phyloP scores from a whole-genome alignment of 805 yeast species.

The Ogataea pini region DNA sequence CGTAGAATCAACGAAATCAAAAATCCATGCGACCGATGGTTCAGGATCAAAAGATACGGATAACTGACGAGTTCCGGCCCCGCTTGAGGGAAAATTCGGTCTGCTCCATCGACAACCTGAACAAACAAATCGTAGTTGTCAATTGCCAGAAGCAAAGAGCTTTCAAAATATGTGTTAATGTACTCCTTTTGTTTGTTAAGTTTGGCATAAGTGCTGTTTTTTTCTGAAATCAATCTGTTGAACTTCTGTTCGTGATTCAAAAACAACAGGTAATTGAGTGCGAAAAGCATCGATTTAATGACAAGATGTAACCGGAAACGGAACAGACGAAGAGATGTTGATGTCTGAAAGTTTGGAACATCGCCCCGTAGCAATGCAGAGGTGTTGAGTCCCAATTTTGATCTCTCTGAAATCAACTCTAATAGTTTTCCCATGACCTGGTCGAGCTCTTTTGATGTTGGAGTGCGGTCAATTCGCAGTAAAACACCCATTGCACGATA shows the following conservation, averaged over 20 bases:
- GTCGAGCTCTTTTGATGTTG: conserved; percentile 36
- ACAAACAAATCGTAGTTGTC: conserved; percentile 40
- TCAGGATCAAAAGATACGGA: conserved; percentile 52
- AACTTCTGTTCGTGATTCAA: conserved; percentile 41
- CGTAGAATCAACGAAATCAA: conserved; percentile 56
- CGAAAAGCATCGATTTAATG: conserved; percentile 49
- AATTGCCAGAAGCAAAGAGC: conserved; percentile 37
- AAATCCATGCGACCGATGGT: conserved; percentile 59
- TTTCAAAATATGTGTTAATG: conserved; percentile 38
- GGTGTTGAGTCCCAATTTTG: conserved; percentile 30
- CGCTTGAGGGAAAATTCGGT: conserved; percentile 33
- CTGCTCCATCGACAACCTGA: conserved; percentile 33
- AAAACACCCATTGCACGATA: conserved; percentile 41
- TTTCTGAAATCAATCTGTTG: conserved; percentile 33
- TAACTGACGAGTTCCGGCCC: conserved; percentile 49
- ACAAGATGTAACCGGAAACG: conserved; percentile 35
- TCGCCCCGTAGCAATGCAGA: conserved; percentile 23
- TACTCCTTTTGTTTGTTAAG: conserved; percentile 35
- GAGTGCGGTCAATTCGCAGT: conserved; percentile 36
- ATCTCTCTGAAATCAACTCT: conserved; percentile 34
- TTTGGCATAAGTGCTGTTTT: conserved; percentile 31
- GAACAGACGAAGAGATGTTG: conserved; percentile 28
- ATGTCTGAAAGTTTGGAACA: conserved; percentile 16
- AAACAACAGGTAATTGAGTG: conserved; percentile 49
- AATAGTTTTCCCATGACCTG: conserved; percentile 30